Conservation (phyloP, 2,329 filamentous ascomycete genomes). For the Chaetomiaceae sp. region DNA sequence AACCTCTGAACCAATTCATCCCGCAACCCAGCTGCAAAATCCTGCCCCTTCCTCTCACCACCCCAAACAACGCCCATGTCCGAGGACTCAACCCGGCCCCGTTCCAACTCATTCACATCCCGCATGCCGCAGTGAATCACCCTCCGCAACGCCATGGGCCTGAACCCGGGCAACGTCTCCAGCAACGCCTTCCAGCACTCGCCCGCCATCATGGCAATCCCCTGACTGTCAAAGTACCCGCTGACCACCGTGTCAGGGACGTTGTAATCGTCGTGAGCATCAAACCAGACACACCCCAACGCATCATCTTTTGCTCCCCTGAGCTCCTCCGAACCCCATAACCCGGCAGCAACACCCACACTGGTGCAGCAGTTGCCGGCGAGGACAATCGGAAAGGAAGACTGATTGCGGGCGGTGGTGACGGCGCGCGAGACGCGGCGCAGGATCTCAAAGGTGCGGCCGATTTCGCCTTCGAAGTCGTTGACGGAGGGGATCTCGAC, state of each 20-base stretch:
- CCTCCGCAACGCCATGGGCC: slow-evolving; percentile 16
- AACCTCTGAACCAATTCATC: not conserved
- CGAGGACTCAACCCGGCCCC: slow-evolving; percentile 30
- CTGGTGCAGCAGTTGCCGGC: slow-evolving; percentile 38
- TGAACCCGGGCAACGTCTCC: slow-evolving; percentile 23
- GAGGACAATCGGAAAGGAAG: slow-evolving; percentile 37
- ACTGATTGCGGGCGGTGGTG: slow-evolving; percentile 22
- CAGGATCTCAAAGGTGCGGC: slow-evolving; percentile 37
- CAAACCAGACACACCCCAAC: slow-evolving; percentile 38
- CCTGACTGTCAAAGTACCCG: slow-evolving; percentile 37
- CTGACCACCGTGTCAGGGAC: slow-evolving; percentile 33
- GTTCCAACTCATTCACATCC: slow-evolving; percentile 31
- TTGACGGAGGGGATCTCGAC: slow-evolving; percentile 30
- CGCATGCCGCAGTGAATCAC: slow-evolving; percentile 29
- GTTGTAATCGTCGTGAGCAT: slow-evolving; percentile 41
- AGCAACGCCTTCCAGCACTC: slow-evolving; percentile 26
- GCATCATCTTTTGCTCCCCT: slow-evolving; percentile 7
- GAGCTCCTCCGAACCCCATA: slow-evolving; percentile 19
- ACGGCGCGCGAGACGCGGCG: slow-evolving; percentile 35
- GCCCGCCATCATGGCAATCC: slow-evolving; percentile 35
- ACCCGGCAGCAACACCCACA: slow-evolving; percentile 35
- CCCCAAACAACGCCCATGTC: slow-evolving; percentile 29
- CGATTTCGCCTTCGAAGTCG: slow-evolving; percentile 38
- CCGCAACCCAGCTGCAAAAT: slow-evolving; percentile 6
- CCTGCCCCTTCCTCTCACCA: not conserved